These are phyloP conservation scores for Alternaria postmessia DNA, from an alignment of 2,329 filamentous ascomycete genomes.

Conservation along the genomic window DNA sequence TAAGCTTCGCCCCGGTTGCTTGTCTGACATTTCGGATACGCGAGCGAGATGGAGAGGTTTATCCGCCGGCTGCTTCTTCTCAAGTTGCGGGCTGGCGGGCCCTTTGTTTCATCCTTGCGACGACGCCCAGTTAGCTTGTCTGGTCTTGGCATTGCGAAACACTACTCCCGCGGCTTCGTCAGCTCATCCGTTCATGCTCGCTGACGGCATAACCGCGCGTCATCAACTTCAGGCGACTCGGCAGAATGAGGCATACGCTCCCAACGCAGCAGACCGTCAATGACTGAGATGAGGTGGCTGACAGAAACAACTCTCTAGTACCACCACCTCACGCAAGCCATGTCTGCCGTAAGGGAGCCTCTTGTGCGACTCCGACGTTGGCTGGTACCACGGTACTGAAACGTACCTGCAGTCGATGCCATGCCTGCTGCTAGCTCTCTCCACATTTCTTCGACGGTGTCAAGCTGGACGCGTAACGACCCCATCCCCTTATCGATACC, in stretches of 20 bases:
- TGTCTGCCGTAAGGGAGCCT: not conserved
- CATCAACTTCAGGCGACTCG: conserved; percentile 5
- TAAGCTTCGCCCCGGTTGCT: conserved; percentile 40
- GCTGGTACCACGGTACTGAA: conserved; percentile 28
- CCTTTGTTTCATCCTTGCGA: conserved; percentile 30
- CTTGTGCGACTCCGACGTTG: conserved; percentile 6
- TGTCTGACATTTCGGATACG: conserved; percentile 32
- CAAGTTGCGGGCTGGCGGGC: conserved; percentile 18
- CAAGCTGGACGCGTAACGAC: conserved; percentile 46
- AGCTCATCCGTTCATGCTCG: conserved; percentile 26
- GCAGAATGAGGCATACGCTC: not conserved
- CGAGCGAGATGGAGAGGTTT: conserved; percentile 8
- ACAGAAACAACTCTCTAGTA: conserved; percentile 6
- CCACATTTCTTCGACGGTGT: conserved; percentile 42
- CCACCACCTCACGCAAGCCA: not conserved
- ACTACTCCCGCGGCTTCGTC: conserved; percentile 26
- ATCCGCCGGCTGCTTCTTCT: conserved; percentile 11
- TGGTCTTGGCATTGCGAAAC: conserved; percentile 40
- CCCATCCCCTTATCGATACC: conserved; percentile 29
- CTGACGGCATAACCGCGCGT: conserved; percentile 15
- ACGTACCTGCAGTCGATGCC: conserved; percentile 23
- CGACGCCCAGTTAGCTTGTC: conserved; percentile 23
- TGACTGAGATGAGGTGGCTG: not conserved
- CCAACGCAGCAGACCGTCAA: not conserved
- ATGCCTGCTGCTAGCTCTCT: conserved; percentile 31